phyloP scores from a whole-genome alignment of 2,329 filamentous ascomycete species.

The Periconia sp. region DNA sequence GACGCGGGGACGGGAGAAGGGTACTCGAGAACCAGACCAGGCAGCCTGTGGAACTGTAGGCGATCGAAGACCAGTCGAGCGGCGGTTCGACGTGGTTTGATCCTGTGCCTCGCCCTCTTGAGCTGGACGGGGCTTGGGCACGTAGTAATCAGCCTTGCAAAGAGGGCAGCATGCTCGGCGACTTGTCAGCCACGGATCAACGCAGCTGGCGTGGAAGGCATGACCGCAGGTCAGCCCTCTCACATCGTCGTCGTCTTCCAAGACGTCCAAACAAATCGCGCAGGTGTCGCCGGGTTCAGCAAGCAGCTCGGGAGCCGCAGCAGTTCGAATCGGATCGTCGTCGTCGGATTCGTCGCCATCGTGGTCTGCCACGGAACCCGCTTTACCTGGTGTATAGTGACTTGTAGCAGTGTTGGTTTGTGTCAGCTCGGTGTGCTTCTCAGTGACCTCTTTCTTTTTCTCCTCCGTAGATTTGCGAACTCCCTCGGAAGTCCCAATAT shows the following conservation, averaged over 20 bases:
- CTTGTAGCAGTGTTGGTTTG: conserved; percentile 32
- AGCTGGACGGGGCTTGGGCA: conserved; percentile 77
- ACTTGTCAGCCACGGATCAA: conserved; percentile 95
- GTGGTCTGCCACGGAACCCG: conserved; percentile 20
- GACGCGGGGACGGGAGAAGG: conserved; percentile 36
- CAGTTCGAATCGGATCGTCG: conserved; percentile 79
- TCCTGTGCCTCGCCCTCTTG: conserved; percentile 49
- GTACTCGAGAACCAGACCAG: conserved; percentile 35
- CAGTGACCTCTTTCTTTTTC: conserved; percentile 14
- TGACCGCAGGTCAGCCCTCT: conserved; percentile 95
- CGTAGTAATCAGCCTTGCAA: conserved; percentile 97
- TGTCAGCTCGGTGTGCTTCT: conserved; percentile 30
- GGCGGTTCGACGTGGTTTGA: conserved; percentile 28
- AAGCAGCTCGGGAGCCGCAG: conserved; percentile 78
- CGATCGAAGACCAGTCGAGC: conserved; percentile 32
- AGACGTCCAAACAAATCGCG: conserved; percentile 90
- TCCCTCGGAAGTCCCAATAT: conserved; percentile 19
- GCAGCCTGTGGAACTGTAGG: conserved; percentile 35
- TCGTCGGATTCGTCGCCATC: conserved; percentile 66
- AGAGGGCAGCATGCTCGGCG: conserved; percentile 93
- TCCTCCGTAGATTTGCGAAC: conserved; percentile 30
- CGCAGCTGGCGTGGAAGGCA: conserved; percentile 92
- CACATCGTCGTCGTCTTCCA: conserved; percentile 95
- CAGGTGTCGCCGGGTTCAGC: conserved; percentile 86
- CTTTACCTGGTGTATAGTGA: conserved; percentile 21